Evolutionary conservation across 257 asterid species (phyloP).

Genomic region (Solanum appendiculatum): DNA sequence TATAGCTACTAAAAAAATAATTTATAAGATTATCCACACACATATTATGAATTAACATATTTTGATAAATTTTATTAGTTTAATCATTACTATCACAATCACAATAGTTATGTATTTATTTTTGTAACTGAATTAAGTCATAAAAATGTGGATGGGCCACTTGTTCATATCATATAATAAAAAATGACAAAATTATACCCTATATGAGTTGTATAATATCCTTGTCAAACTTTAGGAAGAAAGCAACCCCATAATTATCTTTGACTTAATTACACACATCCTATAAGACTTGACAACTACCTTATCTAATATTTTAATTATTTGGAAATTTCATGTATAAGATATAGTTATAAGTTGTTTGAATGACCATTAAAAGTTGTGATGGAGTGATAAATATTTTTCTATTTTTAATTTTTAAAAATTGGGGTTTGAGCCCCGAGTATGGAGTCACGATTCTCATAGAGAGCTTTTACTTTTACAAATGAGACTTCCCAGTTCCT

Average conservation of each 20-base stretch:
- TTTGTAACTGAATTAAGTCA: neutral
- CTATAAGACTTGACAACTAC: neutral
- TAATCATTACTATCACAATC: neutral
- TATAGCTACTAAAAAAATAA: neutral
- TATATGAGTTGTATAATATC: neutral
- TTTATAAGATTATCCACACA: neutral
- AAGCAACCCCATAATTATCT: neutral
- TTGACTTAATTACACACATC: neutral
- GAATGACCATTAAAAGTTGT: neutral
- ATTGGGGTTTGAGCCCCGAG: no score
- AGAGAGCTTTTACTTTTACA: no score
- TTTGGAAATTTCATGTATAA: neutral
- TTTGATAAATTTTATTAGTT: neutral
- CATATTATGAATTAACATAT: neutral
- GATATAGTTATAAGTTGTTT: neutral
- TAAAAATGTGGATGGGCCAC: neutral
- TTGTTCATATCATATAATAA: neutral
- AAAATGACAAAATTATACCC: neutral
- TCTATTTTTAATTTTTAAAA: neutral
- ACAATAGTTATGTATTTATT: neutral
- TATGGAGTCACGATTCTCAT: fast-evolving
- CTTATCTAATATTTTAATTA: neutral
- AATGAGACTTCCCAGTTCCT: no score
- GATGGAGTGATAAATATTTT: fast-evolving
- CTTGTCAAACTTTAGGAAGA: neutral